phyloP scores from a whole-genome alignment of 306 rosid species.

The Vigna mungo region DNA sequence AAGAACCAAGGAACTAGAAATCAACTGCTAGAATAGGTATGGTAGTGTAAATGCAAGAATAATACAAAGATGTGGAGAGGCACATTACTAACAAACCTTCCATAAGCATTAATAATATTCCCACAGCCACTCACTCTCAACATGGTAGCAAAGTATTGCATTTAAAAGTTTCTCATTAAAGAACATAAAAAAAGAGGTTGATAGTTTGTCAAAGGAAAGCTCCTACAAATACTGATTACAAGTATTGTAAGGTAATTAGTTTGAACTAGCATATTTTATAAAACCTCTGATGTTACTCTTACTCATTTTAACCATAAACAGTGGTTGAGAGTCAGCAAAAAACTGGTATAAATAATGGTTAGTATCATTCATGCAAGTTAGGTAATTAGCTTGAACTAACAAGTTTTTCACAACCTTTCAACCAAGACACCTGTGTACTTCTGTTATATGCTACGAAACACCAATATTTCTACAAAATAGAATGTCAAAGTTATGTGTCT shows the following conservation, averaged over 20 bases:
- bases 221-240: background rate
- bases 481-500: no score
- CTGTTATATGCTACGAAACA: no score
- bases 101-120: background rate
- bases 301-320: background rate
- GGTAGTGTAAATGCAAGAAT: background rate
- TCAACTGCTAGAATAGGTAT: constrained; percentile 11
- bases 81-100: background rate
- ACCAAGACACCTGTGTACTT: background rate
- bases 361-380: background rate
- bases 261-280: no score
- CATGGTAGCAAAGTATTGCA: background rate
- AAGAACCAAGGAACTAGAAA: background rate
- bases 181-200: background rate
- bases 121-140: background rate
- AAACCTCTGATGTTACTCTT: background rate
- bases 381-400: background rate
- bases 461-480: no score
- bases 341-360: no score
- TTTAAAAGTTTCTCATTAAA: background rate
- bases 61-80: background rate
- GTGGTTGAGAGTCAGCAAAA: no score
- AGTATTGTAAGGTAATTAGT: no score
- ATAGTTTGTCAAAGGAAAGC: background rate
- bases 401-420: background rate